Evolutionary conservation across 805 yeast species (phyloP), one percentile per base, ranked within the genome.

Genomic region (Ogataea corticis): DNA sequence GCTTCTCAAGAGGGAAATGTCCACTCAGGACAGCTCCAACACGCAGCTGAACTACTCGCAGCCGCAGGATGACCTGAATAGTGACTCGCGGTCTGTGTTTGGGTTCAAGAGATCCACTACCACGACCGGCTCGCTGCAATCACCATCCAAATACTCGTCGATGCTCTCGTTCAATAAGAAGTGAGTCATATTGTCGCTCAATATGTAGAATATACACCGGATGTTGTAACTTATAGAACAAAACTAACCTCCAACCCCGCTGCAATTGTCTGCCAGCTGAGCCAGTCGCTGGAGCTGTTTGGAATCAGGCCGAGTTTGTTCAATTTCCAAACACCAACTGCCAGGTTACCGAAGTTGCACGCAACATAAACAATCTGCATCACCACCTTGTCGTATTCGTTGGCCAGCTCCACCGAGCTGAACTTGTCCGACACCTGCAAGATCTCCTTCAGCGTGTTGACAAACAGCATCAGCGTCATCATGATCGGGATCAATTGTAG

Each of bases 291-390:
- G 37, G 76, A 76, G 30, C 82, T 84, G 56, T 85, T 87, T 17
- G 99, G 99, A 48, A 92, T 81, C 52, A 92, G 70, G 0, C 97
- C 98, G 97, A 92, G 87, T 17, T 75, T 71, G 55, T 86, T 82
- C 48, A 94, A 69, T 64, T 94, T 94, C 81, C 88, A 90, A 14
- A 90, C 58, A 2, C 97, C 98, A 30, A 89, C 79, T 3, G 72
- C 77, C 68, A 91, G 70, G 41, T 83, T 75, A 4, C 77, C 75
- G 35, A 82, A 38, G 46, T 76, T 78, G 45, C 77, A 75, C 10
- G 48, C 35, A 2, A 60, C 49, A 33, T 59, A 68, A 4, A 61
- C 18, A 7, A 53, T 27, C 39, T 65, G 65, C 59, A 66, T 47
- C 15, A 61, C 38, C 4, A 36, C 16, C 12, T 41, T 33, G 42